Percentiles rank a stretch among this genome's conserved stretches.
Evolutionary conservation across 345 rosid genomes (phyloP).

Genomic region (Viola odorata): DNA sequence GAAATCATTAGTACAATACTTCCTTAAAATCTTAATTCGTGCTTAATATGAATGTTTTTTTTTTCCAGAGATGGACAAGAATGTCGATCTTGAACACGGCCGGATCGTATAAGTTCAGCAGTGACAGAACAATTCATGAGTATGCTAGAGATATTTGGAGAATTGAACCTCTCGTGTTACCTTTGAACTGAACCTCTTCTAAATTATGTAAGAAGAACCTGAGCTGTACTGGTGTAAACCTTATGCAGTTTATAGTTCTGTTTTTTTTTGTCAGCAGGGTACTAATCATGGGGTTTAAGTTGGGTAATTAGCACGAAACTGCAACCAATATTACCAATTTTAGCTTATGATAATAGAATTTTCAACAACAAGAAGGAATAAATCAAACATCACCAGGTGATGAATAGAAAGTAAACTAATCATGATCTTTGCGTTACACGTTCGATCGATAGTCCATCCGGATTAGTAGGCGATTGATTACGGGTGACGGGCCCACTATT

Average conservation of each 20-base stretch:
- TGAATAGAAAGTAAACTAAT: too few relatives aligned
- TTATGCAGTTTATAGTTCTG: neutral
- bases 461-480: too few relatives aligned
- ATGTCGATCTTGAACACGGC: slow-evolving; percentile 63
- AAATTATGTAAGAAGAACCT: too few relatives aligned
- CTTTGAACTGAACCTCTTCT: slow-evolving; percentile 13
- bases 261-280: neutral
- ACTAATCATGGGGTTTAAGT: too few relatives aligned
- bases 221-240: neutral
- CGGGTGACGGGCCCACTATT: too few relatives aligned
- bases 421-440: neutral
- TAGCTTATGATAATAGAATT: too few relatives aligned
- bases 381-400: too few relatives aligned
- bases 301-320: too few relatives aligned
- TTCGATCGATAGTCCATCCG: too few relatives aligned
- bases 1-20: too few relatives aligned
- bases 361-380: too few relatives aligned
- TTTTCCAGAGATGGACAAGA: slow-evolving; percentile 47
- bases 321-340: too few relatives aligned
- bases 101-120: slow-evolving; percentile 56
- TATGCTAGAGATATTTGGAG: slow-evolving; percentile 56
- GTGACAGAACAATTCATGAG: slow-evolving; percentile 53
- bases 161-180: slow-evolving; percentile 36
- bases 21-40: neutral
- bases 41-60: neutral